Percentiles rank a stretch among this genome's conserved stretches.
These are phyloP conservation scores for Pisolithus tinctorius DNA, from an alignment of 768 basidiomycete species.

Conservation along the genomic window DNA sequence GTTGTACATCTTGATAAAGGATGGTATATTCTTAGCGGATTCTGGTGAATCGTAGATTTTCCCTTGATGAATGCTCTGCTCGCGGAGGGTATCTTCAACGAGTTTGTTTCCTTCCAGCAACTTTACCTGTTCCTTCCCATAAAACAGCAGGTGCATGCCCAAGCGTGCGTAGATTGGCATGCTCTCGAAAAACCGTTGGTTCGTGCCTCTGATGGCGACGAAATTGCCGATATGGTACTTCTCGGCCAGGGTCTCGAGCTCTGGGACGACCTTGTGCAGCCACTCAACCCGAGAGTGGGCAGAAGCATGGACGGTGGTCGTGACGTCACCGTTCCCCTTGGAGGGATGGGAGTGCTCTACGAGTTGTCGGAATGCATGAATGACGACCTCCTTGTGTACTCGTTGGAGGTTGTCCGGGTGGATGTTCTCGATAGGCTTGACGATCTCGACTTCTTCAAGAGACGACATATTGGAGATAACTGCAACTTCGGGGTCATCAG, in stretches of 20 bases:
- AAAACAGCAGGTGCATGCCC: conserved; percentile 75
- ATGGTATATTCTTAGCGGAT: conserved; percentile 44
- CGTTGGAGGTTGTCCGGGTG: conserved; percentile 10
- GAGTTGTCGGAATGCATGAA: conserved; percentile 13
- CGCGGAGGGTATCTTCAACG: conserved; percentile 44
- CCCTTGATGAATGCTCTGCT: conserved; percentile 53
- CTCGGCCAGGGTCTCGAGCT: conserved; percentile 46
- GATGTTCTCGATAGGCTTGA: conserved; percentile 25
- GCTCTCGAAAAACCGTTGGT: conserved; percentile 56
- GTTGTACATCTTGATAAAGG: conserved; percentile 49
- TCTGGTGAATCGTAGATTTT: conserved; percentile 47
- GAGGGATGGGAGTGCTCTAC: conserved; percentile 14
- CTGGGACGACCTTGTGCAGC: conserved; percentile 46
- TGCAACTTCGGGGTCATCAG: not conserved
- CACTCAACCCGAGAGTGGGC: conserved; percentile 30
- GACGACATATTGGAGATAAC: not conserved
- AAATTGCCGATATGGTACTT: conserved; percentile 56
- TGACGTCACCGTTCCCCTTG: conserved; percentile 9
- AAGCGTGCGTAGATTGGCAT: conserved; percentile 70
- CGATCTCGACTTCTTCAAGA: conserved; percentile 7
- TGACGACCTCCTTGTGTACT: conserved; percentile 16
- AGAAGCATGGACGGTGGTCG: conserved; percentile 26
- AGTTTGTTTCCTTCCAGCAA: conserved; percentile 39
- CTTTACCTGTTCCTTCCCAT: conserved; percentile 44
- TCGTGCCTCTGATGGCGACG: conserved; percentile 41